These are phyloP conservation scores for Penicillium macrosclerotiorum DNA, from an alignment of 495 filamentous ascomycete genomes.

Conservation along the genomic window DNA sequence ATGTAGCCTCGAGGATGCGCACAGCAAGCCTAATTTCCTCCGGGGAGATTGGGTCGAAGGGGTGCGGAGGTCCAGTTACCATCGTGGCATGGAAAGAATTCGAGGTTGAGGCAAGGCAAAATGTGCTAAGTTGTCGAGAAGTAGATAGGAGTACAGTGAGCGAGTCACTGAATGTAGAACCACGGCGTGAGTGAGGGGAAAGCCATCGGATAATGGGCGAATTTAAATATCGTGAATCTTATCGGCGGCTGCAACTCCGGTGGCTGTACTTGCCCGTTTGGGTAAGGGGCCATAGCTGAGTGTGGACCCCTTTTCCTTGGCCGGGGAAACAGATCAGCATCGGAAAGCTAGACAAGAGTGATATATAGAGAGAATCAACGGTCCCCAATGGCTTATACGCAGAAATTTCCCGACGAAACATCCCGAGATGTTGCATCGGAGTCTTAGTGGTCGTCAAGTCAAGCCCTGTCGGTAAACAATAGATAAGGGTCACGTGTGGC, in stretches of 20 bases:
- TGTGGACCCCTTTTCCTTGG: not conserved
- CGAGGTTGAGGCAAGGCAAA: not conserved
- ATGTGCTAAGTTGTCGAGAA: not conserved
- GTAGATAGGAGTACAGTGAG: not conserved
- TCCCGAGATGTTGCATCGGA: not conserved
- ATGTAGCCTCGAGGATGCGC: constrained; percentile 37
- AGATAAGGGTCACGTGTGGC: constrained; percentile 21
- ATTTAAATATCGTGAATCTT: constrained; percentile 18
- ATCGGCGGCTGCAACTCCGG: constrained; percentile 8
- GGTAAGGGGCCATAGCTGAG: constrained; percentile 9
- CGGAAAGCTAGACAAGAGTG: not conserved
- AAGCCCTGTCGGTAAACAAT: no score
- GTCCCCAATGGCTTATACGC: not conserved
- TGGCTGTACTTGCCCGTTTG: constrained; percentile 23
- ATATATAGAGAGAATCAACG: not conserved
- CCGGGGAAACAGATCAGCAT: not conserved
- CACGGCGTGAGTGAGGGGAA: constrained; percentile 1
- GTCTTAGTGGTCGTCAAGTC: no score
- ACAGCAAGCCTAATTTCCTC: constrained; percentile 43
- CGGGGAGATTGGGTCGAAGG: constrained; percentile 43
- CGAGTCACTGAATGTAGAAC: not conserved
- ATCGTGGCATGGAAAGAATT: constrained; percentile 5
- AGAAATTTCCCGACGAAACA: not conserved
- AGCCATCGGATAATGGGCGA: not conserved
- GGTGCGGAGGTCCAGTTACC: constrained; percentile 27